Conservation (phyloP, 75 land plant genomes). For the Cupressus sempervirens region DNA sequence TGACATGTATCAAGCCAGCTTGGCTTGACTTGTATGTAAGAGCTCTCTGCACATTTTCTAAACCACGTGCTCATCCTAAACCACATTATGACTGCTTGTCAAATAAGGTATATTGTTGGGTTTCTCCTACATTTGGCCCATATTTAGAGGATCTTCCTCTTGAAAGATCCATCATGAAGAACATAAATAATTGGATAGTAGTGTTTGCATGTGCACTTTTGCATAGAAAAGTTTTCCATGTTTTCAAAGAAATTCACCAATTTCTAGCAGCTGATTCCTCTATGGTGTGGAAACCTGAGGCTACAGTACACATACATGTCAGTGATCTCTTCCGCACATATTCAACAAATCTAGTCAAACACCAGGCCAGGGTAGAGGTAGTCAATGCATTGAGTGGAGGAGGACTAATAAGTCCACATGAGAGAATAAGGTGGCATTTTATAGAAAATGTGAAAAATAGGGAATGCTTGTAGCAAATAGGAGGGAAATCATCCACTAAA, state of each 20-base stretch:
- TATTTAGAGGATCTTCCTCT: slow-evolving; percentile 82
- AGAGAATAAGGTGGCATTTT: too few relatives aligned
- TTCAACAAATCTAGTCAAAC: too few relatives aligned
- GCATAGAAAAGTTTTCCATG: slow-evolving; percentile 80
- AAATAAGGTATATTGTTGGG: slow-evolving; percentile 70
- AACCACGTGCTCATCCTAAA: slow-evolving; percentile 70
- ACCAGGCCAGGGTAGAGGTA: too few relatives aligned
- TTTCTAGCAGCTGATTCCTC: slow-evolving; percentile 63
- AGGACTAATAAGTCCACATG: too few relatives aligned
- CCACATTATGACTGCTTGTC: slow-evolving; percentile 68
- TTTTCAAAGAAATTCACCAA: slow-evolving; percentile 34
- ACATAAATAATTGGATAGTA: slow-evolving; percentile 31
- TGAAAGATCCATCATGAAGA: slow-evolving; percentile 40
- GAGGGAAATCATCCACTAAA: too few relatives aligned
- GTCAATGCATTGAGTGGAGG: too few relatives aligned
- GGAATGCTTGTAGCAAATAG: too few relatives aligned
- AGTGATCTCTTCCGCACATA: slow-evolving; percentile 62
- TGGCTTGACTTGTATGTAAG: slow-evolving; percentile 73
- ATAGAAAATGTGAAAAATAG: too few relatives aligned
- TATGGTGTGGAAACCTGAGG: slow-evolving; percentile 54
- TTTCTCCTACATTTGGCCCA: slow-evolving; percentile 72
- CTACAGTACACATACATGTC: slow-evolving; percentile 63
- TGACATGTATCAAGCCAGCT: slow-evolving; percentile 58
- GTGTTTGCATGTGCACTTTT: slow-evolving; percentile 84
- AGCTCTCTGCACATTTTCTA: slow-evolving; percentile 74